Percentiles rank a stretch among this genome's conserved stretches.
phyloP scores from a whole-genome alignment of 306 rosid species.

The Casuarina glauca region DNA sequence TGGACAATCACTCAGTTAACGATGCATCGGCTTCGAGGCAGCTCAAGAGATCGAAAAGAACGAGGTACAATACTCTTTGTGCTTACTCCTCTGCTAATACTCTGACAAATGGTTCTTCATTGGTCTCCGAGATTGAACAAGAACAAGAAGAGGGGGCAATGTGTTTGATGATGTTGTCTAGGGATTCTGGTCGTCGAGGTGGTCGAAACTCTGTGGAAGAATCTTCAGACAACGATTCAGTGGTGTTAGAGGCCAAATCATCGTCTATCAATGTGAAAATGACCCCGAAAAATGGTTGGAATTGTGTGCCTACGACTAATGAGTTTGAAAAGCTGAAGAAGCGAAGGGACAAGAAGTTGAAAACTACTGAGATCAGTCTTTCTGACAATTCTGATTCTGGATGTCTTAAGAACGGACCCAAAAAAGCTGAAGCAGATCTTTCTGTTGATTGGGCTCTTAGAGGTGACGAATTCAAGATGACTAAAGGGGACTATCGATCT shows the following conservation, averaged over 20 bases:
- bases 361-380: slow-evolving; percentile 35
- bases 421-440: slow-evolving; percentile 48
- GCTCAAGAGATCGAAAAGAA: slow-evolving; percentile 46
- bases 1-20: slow-evolving; percentile 69
- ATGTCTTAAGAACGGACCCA: slow-evolving; percentile 49
- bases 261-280: slow-evolving; percentile 39
- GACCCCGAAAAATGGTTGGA: slow-evolving; percentile 28
- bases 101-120: slow-evolving; percentile 40
- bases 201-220: slow-evolving; percentile 50
- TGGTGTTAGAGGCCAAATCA: slow-evolving; percentile 58
- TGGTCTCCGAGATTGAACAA: slow-evolving; percentile 56
- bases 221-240: slow-evolving; percentile 71
- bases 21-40: slow-evolving; percentile 50
- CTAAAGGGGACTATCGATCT: slow-evolving; percentile 40
- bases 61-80: slow-evolving; percentile 41
- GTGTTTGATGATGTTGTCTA: slow-evolving; percentile 76
- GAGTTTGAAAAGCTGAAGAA: slow-evolving; percentile 33
- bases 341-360: slow-evolving; percentile 33
- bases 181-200: slow-evolving; percentile 44
- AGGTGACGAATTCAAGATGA: slow-evolving; percentile 40
- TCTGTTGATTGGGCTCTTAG: slow-evolving; percentile 46
- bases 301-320: slow-evolving; percentile 27
- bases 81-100: slow-evolving; percentile 27
- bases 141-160: slow-evolving; percentile 69
- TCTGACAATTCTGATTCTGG: slow-evolving; percentile 74